Evolutionary conservation across 2,329 filamentous ascomycete species (phyloP).

Genomic region (Lecanicillium sp.): DNA sequence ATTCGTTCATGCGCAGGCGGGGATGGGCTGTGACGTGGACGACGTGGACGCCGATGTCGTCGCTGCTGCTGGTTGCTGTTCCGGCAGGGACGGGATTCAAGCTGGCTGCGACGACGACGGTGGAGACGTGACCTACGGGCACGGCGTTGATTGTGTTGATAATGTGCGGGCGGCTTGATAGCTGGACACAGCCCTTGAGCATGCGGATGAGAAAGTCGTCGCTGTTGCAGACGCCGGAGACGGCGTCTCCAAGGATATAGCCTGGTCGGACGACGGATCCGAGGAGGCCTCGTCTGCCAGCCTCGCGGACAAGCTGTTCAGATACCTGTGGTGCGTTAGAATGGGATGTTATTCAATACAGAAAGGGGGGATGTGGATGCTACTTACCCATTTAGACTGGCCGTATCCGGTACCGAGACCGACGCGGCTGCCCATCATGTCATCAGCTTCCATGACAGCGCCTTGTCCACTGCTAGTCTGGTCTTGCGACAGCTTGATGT

Average conservation of each 20-base stretch:
- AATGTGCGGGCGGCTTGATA: slow-evolving; percentile 65
- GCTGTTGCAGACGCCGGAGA: slow-evolving; percentile 63
- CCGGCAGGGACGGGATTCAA: slow-evolving; percentile 48
- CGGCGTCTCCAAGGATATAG: slow-evolving; percentile 70
- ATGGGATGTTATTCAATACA: slow-evolving; percentile 30
- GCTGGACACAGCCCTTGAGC: slow-evolving; percentile 79
- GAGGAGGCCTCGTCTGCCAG: slow-evolving; percentile 65
- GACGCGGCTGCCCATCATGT: slow-evolving; percentile 65
- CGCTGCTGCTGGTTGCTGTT: not conserved
- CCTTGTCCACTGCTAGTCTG: slow-evolving; percentile 50
- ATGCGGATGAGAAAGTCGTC: slow-evolving; percentile 89
- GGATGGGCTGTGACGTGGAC: slow-evolving; percentile 75
- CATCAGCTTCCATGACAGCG: slow-evolving; percentile 66
- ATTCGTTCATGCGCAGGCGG: slow-evolving; percentile 69
- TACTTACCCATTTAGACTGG: slow-evolving; percentile 83
- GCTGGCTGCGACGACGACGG: slow-evolving; percentile 67
- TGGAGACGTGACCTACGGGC: slow-evolving; percentile 74
- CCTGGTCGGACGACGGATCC: slow-evolving; percentile 76
- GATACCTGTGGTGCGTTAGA: too few relatives aligned
- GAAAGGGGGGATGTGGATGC: slow-evolving; percentile 16
- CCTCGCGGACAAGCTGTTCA: slow-evolving; percentile 64
- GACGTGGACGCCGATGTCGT: slow-evolving; percentile 48
- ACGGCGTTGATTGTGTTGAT: slow-evolving; percentile 84
- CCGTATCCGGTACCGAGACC: slow-evolving; percentile 84
- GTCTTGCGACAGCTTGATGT: slow-evolving; percentile 61